Evolutionary conservation across 345 rosid genomes (phyloP).

Genomic region (Sisymbrium altissimum): DNA sequence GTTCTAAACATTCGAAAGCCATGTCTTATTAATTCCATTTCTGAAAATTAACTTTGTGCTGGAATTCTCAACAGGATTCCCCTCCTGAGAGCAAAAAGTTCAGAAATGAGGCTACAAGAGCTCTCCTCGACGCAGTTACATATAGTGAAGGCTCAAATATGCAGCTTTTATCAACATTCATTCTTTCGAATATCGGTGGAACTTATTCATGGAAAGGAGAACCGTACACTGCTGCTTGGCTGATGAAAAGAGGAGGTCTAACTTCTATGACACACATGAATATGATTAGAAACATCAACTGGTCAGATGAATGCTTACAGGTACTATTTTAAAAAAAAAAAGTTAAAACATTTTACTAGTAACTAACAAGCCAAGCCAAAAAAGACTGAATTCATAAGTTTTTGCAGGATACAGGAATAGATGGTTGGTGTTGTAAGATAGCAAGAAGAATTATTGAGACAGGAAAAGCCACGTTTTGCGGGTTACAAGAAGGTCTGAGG

Average conservation of each 20-base stretch:
- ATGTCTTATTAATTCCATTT: neutral
- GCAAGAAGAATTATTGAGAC: conserved; percentile 49
- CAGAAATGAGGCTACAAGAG: conserved; percentile 50
- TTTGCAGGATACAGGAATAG: conserved; percentile 63
- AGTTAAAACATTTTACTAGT: neutral
- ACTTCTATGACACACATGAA: conserved; percentile 56
- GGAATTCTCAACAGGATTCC: conserved; percentile 50
- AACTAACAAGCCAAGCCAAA: neutral
- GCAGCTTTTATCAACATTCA: conserved; percentile 55
- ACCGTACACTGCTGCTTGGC: conserved; percentile 78
- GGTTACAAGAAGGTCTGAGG: conserved; percentile 56
- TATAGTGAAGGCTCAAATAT: conserved; percentile 42
- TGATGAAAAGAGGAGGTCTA: conserved; percentile 82
- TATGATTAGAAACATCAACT: conserved; percentile 68
- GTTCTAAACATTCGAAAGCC: neutral
- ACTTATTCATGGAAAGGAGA: conserved; percentile 90
- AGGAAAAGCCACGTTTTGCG: conserved; percentile 53
- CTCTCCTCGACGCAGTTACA: conserved; percentile 52
- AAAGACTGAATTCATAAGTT: neutral
- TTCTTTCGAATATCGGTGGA: conserved; percentile 83
- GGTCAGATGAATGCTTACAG: conserved; percentile 76
- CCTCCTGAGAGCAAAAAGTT: conserved; percentile 42
- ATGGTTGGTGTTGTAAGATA: conserved; percentile 70
- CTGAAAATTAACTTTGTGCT: neutral
- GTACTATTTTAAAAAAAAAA: conserved; percentile 21